Evolutionary conservation across 176 grass and related monocot species (phyloP).

Genomic region (Elymus sibiricus): DNA sequence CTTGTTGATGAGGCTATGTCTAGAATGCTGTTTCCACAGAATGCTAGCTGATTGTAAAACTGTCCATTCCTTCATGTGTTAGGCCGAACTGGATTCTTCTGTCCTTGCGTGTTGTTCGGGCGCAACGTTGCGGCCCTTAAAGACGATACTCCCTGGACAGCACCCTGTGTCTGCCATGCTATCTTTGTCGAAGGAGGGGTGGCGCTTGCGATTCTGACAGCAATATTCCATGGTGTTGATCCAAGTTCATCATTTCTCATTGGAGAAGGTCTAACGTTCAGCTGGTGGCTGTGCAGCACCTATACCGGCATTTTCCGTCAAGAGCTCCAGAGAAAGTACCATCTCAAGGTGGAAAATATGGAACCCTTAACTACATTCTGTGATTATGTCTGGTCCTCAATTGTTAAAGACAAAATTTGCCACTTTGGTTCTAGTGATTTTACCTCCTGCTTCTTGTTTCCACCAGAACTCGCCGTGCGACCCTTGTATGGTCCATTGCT

Average conservation of each 20-base stretch:
- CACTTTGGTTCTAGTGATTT: background rate
- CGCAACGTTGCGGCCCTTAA: conserved; percentile 67
- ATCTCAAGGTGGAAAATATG: conserved; percentile 72
- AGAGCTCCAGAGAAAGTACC: conserved; percentile 87
- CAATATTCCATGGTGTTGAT: conserved; percentile 78
- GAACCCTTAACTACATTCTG: background rate
- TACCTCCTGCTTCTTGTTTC: background rate
- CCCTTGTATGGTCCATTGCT: conserved; percentile 89
- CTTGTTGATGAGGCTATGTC: background rate
- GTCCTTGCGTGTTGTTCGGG: conserved; percentile 86
- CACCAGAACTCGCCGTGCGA: conserved; percentile 81
- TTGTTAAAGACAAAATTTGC: background rate
- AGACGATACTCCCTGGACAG: conserved; percentile 77
- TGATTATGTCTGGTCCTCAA: background rate
- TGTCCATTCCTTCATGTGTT: conserved; percentile 13
- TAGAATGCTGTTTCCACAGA: conserved; percentile 1
- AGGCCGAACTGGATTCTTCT: conserved; percentile 86
- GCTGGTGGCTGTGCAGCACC: conserved; percentile 88
- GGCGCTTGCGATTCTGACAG: conserved; percentile 59
- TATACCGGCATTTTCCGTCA: conserved; percentile 84
- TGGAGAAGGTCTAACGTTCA: conserved; percentile 83
- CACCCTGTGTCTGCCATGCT: conserved; percentile 80
- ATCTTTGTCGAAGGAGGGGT: conserved; percentile 87
- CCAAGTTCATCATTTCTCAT: conserved; percentile 74
- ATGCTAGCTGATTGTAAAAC: background rate